Percentiles rank a stretch among this genome's conserved stretches.
Conservation (phyloP, 2,329 filamentous ascomycete genomes). For the Ceratocystis colombiana region DNA sequence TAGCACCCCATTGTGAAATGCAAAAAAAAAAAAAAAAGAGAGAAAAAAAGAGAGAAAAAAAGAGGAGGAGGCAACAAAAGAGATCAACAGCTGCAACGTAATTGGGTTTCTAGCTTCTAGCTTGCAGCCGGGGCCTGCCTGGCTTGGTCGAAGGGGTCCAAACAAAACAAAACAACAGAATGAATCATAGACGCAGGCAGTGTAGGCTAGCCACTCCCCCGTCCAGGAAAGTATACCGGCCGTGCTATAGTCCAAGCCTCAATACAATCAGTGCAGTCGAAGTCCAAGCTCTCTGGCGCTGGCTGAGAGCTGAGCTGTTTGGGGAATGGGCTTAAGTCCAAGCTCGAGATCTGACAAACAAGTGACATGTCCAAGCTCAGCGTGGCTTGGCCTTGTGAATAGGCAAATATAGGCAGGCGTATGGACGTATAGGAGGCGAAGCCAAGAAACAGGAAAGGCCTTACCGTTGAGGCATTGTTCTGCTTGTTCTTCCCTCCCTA, state of each 20-base stretch:
- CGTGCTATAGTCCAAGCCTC: conserved; percentile 8
- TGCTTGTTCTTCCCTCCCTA: too few relatives aligned
- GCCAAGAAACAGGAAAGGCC: too few relatives aligned
- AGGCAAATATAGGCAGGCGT: background rate
- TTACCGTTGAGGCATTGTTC: too few relatives aligned
- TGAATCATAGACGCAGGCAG: background rate
- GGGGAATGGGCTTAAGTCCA: background rate
- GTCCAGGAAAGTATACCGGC: conserved; percentile 7
- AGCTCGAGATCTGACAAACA: conserved; percentile 12
- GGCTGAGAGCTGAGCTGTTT: background rate
- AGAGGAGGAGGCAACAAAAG: background rate
- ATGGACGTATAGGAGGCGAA: too few relatives aligned
- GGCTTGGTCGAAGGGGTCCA: background rate
- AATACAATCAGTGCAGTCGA: background rate
- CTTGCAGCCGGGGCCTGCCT: background rate
- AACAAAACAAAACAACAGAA: conserved; percentile 11
- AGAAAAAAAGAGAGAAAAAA: background rate
- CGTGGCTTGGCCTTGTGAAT: too few relatives aligned
- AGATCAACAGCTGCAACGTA: background rate
- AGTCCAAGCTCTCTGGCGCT: conserved; percentile 2
- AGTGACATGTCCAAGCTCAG: conserved; percentile 11
- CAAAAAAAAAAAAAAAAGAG: background rate
- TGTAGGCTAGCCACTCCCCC: background rate
- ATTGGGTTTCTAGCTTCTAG: background rate
- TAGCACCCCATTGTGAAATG: background rate